These are phyloP conservation scores for Diplodia scrobiculata DNA, from an alignment of 2,329 filamentous ascomycete genomes.

Conservation along the genomic window DNA sequence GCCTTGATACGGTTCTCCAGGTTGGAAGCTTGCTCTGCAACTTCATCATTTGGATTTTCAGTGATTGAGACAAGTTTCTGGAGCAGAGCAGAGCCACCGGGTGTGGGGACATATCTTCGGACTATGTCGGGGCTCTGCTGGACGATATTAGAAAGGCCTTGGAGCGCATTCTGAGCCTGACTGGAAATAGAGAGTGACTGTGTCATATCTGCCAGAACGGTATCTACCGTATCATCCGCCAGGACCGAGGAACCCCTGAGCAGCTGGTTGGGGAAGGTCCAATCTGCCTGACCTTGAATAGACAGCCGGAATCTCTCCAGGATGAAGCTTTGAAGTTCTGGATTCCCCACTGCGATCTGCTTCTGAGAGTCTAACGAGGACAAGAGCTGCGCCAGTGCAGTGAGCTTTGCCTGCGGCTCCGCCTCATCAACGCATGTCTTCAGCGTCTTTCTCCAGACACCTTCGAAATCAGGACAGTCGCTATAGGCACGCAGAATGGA, in stretches of 20 bases:
- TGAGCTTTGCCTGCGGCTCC: slow-evolving; percentile 37
- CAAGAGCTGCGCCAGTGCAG: slow-evolving; percentile 40
- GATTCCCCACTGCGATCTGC: slow-evolving; percentile 41
- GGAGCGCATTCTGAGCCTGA: slow-evolving; percentile 42
- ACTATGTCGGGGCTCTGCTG: slow-evolving; percentile 47
- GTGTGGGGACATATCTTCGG: slow-evolving; percentile 48
- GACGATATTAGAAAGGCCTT: slow-evolving; percentile 52
- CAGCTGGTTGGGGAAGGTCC: slow-evolving; percentile 44
- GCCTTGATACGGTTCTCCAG: slow-evolving; percentile 45
- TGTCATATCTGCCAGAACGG: slow-evolving; percentile 45
- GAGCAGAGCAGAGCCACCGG: slow-evolving; percentile 54
- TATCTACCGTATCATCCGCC: slow-evolving; percentile 43
- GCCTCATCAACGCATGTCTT: slow-evolving; percentile 37
- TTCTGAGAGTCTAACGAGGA: slow-evolving; percentile 45
- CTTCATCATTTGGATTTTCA: slow-evolving; percentile 56
- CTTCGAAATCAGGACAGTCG: slow-evolving; percentile 37
- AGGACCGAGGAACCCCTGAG: slow-evolving; percentile 42
- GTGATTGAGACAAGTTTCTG: slow-evolving; percentile 57
- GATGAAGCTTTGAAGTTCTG: slow-evolving; percentile 44
- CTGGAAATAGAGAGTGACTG: slow-evolving; percentile 44
- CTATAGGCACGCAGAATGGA: slow-evolving; percentile 61
- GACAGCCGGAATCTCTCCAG: slow-evolving; percentile 37
- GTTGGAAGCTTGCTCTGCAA: slow-evolving; percentile 49
- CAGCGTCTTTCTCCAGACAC: slow-evolving; percentile 40
- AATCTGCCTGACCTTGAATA: slow-evolving; percentile 40